Evolutionary conservation across 2,329 filamentous ascomycete species (phyloP), one percentile per base, ranked within the genome.

Genomic region (Alternaria postmessia): DNA sequence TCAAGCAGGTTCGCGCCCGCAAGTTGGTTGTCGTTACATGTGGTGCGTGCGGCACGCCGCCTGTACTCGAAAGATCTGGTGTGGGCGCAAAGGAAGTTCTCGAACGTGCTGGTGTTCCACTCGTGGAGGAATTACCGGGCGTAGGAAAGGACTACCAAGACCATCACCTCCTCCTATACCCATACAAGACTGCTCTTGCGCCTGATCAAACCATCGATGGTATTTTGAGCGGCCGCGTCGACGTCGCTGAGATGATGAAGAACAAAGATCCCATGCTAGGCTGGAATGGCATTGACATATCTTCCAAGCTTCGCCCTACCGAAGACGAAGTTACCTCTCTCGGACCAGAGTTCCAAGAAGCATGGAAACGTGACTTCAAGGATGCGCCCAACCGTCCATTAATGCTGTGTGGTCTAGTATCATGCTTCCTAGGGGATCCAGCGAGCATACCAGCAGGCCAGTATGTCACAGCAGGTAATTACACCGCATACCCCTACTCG

Each of bases 111-210:
- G 78, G 80, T 7, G 88, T 90, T 63, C 70, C 80, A 1, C 74
- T 85, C 0, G 66, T 88, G 11, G 79, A 84, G 11, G 81, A 89
- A 62, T 83, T 88, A 2, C 84, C 85, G 0, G 86, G 88, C 28
- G 87, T 91, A 6, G 89, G 88, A 5, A 85, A 84, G 59, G 88
- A 90, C 74, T 81, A 91, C 18, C 82, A 88, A 52, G 89, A 91
- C 69, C 87, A 89, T 58, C 81, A 88, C 42, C 74, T 89, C 1
- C 62, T 85, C 0, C 66, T 85, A 0, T 86, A 84, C 58, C 79
- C 84, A 0, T 89, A 88, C 72, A 81, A 80, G 49, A 82, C 83
- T 2, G 79, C 72, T 12, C 71, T 86, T 0, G 70, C 71, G 0
- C 75, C 81, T 1, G 71, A 79, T 7, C 82, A 87, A 62, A 87